Evolutionary conservation across 352 stramenopile genomes (phyloP), one percentile per base, ranked within the genome.

Genomic region (Pythium scleroteichum): DNA sequence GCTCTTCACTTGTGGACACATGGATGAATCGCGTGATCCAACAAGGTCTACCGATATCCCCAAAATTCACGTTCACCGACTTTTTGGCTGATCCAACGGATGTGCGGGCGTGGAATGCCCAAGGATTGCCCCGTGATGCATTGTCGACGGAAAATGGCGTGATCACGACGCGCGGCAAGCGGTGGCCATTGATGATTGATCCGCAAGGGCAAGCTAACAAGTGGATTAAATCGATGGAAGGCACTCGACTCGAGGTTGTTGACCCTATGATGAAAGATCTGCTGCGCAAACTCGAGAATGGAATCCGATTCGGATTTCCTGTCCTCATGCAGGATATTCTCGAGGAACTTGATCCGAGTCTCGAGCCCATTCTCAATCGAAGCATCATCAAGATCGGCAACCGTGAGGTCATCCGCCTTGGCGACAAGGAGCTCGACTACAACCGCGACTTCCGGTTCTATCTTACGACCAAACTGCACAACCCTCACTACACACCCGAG

Each of bases 181-280:
- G 95, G 1, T 99, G 95, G 95, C 95, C 95, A n/a, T 80, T 99
- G 8, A 98, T 99, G 95, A 98, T 99, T 50, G 96, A 99, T 46
- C 96, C 96, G 17, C 92, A 98, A 63, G 92, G 88, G 0, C 96
- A 99, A 56, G 96, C 92, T 9, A 99, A 98, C 66, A 97, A 97
- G 58, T 99, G 96, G 96, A 97, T 99, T 62, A 96, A 96, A 60
- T 92, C 93, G 3, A 96, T 98, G 83, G 88, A 98, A 63, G 90
- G 88, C 4, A 74, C 50, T 7, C 75, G 76, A 0, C 76, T 99
- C 4, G 85, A 96, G 44, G 85, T 98, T 4, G 88, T 98, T 6
- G 95, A 98, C 41, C 90, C 97, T 13, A 98, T 97, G 78, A 97
- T 96, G 79, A 97, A 97, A 50, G 94, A 98, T 61, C 74, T 98